Evolutionary conservation across 2,329 filamentous ascomycete species (phyloP).

Genomic region (Penicillium verrucosum): DNA sequence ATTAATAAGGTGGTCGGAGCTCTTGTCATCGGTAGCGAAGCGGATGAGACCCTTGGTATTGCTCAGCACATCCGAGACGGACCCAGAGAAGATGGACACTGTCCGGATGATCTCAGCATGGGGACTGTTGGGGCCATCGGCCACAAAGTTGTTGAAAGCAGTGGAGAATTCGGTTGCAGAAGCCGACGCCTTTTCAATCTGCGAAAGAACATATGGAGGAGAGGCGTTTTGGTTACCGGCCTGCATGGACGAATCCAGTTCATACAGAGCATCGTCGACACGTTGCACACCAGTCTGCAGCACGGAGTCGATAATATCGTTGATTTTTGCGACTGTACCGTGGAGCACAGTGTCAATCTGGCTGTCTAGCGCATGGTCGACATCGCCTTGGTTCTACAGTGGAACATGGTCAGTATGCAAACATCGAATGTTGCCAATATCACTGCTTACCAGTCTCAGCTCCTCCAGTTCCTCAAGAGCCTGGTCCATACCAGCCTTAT

Average conservation of each 20-base stretch:
- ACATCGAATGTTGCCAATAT: neutral
- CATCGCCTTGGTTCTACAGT: conserved; percentile 63
- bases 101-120: conserved; percentile 91
- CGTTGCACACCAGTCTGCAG: conserved; percentile 88
- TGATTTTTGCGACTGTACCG: conserved; percentile 85
- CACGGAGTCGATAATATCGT: conserved; percentile 96
- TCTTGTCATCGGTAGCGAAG: conserved; percentile 93
- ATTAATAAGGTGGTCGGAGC: conserved; percentile 78
- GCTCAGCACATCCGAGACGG: conserved; percentile 87
- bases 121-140: conserved; percentile 86
- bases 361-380: conserved; percentile 77
- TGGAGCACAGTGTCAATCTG: conserved; percentile 88
- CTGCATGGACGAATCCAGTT: conserved; percentile 96
- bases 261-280: conserved; percentile 94
- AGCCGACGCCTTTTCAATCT: conserved; percentile 93
- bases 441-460: conserved; percentile 57
- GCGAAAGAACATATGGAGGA: conserved; percentile 88
- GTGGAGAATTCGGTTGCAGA: conserved; percentile 97
- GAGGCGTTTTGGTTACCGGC: conserved; percentile 98
- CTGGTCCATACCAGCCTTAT: conserved; percentile 97
- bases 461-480: conserved; percentile 90
- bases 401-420: neutral
- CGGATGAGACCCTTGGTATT: conserved; percentile 95
- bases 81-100: conserved; percentile 83
- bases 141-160: conserved; percentile 97